These are phyloP conservation scores for Populus pruinosa DNA, from an alignment of 345 rosid species.

Conservation along the genomic window DNA sequence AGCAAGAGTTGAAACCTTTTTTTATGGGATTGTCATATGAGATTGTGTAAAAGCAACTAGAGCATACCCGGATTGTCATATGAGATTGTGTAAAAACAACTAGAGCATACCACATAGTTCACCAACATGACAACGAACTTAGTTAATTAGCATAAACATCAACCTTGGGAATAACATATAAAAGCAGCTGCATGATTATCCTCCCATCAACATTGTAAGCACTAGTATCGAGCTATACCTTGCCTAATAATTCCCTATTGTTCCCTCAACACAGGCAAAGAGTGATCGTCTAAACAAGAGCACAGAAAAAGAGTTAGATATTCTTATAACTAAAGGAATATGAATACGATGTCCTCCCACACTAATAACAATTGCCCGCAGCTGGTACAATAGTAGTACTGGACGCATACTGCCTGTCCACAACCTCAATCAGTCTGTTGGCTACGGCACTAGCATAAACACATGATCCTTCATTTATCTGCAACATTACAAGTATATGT, in stretches of 20 bases:
- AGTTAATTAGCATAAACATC: neutral
- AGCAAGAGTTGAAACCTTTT: no score
- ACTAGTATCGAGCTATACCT: neutral
- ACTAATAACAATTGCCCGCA: neutral
- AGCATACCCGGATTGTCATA: neutral
- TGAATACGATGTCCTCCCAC: neutral
- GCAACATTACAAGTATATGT: neutral
- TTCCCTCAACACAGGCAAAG: neutral
- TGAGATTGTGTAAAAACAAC: neutral
- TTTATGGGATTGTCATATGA: no score
- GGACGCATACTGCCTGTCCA: constrained; percentile 23
- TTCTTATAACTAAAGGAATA: neutral
- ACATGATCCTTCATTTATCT: constrained; percentile 30
- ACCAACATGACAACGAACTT: neutral
- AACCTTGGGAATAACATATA: neutral
- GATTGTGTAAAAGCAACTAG: neutral
- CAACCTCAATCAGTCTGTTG: constrained; percentile 29
- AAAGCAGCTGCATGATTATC: neutral
- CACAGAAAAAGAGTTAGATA: neutral
- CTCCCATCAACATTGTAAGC: neutral
- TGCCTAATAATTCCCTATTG: neutral
- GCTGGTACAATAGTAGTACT: neutral
- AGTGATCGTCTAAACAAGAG: neutral
- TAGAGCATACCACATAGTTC: neutral
- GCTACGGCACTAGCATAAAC: constrained; percentile 33